Percentiles rank a stretch among this genome's conserved stretches.
Evolutionary conservation across 345 rosid species (phyloP).

Genomic region (sweet orange (Citrus sinensis)): DVS_A1.0 CM039168.1:1266501-1267000

Average conservation of each 20-base stretch:
- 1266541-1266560: background rate
- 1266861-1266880: background rate
- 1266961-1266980: background rate
- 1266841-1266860: background rate
- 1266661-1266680: background rate
- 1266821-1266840: background rate
- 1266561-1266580: background rate
- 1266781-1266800: constrained; percentile 1
- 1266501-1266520: constrained; percentile 7
- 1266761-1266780: constrained; percentile 8
- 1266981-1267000: no score
- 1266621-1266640: background rate
- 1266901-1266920: background rate
- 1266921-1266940: background rate
- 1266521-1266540: background rate
- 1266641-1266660: background rate
- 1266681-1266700: background rate
- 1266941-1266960: background rate
- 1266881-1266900: background rate
- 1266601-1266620: background rate
- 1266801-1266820: background rate
- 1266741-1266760: background rate
- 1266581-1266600: background rate
- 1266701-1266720: constrained; percentile 1
- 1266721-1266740: background rate